phyloP scores from a whole-genome alignment of 2,329 filamentous ascomycete genomes.

The Tolypocladium tundrense region DNA sequence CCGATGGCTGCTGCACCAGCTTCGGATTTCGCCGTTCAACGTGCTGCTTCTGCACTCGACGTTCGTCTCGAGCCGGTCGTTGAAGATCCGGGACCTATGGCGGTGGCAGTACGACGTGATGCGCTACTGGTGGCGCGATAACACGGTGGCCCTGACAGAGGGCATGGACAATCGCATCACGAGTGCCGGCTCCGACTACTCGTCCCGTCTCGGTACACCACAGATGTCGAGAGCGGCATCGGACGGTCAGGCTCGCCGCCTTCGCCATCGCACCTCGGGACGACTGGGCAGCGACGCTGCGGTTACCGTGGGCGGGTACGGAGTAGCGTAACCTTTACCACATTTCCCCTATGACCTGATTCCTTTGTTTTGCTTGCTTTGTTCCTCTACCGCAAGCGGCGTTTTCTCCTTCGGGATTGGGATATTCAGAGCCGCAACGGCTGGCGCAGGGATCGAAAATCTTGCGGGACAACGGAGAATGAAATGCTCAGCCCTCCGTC shows the following conservation, averaged over 20 bases:
- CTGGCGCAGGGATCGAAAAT: neutral
- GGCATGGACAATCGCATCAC: slow-evolving; percentile 8
- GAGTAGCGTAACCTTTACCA: neutral
- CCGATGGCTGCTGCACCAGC: slow-evolving; percentile 41
- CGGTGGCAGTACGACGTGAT: slow-evolving; percentile 28
- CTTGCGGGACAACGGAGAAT: neutral
- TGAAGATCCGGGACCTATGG: slow-evolving; percentile 21
- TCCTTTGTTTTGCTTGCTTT: neutral
- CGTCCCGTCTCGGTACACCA: slow-evolving; percentile 14
- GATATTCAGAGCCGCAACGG: neutral
- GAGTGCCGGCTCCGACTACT: slow-evolving; percentile 13
- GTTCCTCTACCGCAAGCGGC: neutral
- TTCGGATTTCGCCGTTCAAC: slow-evolving; percentile 35
- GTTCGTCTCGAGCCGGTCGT: slow-evolving; percentile 15
- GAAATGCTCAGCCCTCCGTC: neutral
- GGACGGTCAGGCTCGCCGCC: slow-evolving; percentile 7
- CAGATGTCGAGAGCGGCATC: slow-evolving; percentile 17
- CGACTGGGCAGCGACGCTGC: slow-evolving; percentile 6
- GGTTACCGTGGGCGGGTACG: slow-evolving; percentile 4
- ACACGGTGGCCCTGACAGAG: slow-evolving; percentile 8
- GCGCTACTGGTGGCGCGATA: slow-evolving; percentile 25
- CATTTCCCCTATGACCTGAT: neutral
- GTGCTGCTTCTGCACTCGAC: slow-evolving; percentile 29
- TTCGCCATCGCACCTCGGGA: neutral
- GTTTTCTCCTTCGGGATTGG: neutral